Evolutionary conservation across 306 rosid species (phyloP).

Genomic region (Cyamopsis tetragonoloba): DNA sequence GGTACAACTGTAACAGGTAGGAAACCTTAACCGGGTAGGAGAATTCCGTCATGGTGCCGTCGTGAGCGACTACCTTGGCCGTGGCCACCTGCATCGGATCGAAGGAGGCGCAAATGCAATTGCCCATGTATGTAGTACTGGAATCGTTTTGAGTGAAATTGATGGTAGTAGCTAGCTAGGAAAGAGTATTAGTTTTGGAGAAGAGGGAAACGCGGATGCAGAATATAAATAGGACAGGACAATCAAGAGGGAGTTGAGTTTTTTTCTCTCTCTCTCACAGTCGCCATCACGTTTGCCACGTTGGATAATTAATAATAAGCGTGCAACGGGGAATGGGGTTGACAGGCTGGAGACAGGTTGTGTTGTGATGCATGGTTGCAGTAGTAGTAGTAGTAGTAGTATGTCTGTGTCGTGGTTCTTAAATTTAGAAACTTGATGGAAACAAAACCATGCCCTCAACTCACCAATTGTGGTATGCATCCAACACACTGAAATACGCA

Average conservation of each 20-base stretch:
- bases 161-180: background rate
- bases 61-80: constrained; percentile 64
- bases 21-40: constrained; percentile 65
- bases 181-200: background rate
- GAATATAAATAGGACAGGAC: background rate
- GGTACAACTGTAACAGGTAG: constrained; percentile 51
- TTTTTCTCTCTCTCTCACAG: too few relatives aligned
- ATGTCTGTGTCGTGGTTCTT: too few relatives aligned
- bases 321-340: too few relatives aligned
- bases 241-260: background rate
- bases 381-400: too few relatives aligned
- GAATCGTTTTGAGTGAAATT: too few relatives aligned
- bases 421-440: too few relatives aligned
- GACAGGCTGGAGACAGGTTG: too few relatives aligned
- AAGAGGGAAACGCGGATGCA: too few relatives aligned
- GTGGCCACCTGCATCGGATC: constrained; percentile 42
- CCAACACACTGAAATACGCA: too few relatives aligned
- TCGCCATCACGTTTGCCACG: background rate
- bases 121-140: constrained; percentile 79
- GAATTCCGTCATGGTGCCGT: constrained; percentile 58
- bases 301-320: constrained; percentile 8
- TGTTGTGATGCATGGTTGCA: too few relatives aligned
- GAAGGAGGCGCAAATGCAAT: constrained; percentile 40
- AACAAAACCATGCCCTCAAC: too few relatives aligned
- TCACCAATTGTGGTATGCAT: too few relatives aligned